Base-by-base conservation (phyloP, 2,329 filamentous ascomycete species). In the Dactylellina drechsleri region DNA sequence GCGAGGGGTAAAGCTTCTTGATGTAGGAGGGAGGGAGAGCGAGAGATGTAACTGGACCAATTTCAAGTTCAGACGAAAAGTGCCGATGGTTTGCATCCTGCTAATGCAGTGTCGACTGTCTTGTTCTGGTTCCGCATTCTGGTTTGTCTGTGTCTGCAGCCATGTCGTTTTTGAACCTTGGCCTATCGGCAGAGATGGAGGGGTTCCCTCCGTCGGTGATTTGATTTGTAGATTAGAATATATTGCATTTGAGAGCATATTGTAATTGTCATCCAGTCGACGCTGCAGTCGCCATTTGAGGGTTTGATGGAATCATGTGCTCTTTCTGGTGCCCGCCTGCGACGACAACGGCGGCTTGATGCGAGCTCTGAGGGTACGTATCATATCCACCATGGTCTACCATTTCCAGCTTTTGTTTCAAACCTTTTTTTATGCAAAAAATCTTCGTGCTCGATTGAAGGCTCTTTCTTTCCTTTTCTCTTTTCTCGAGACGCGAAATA, bases 1-100 rank as follows among this genome's bases (percentile, higher is more conserved):
- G 57, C 62, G 70, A 67, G 64, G 70, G 62, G 61, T 67, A 67
- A 56, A 23, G 28, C 36, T 58, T 53, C 65, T 52, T 67, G 54
- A 58, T 23, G 36, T 15, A 50, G n/a, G 12, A 47, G 10, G 20
- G 12, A 20, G 18, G 47, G 18, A 52, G 47, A n/a, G 54, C 26
- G 28, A 54, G 16, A 58, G 26, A 58, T 40, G 40, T 43, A 60
- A 45, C 31, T 56, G 56, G 59, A 61, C 47, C 50, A 49, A 58
- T 36, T 36, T 49, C 68, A 66, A 73, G 68, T 73, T 73, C 68
- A 66, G 68, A 73, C 68, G 68, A 73, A 73, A 73, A 28, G 62
- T 61, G 68, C 61, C 62, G 47, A 66, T 73, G 61, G 61, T 66
- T 47, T 73, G 68, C 68, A 73, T 61, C 10, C 54, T 59, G 41